Evolutionary conservation across 768 basidiomycete genomes (phyloP), one percentile per base, ranked within the genome.

Genomic region (Tulasnella sp.): DNA sequence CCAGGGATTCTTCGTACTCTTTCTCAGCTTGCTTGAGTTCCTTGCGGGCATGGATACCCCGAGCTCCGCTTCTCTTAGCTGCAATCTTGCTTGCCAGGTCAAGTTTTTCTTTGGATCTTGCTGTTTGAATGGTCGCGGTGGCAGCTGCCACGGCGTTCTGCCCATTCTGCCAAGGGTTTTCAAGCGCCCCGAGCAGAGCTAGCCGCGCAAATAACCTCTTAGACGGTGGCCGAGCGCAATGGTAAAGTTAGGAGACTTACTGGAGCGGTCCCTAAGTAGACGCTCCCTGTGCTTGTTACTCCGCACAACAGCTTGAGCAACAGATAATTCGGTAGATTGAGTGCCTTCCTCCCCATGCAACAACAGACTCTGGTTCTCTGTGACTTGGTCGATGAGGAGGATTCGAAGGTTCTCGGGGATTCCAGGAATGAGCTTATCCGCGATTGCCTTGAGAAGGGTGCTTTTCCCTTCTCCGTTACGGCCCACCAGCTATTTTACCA

Each of bases 401-500:
- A 89, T 87, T 2, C 84, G 83, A 26, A 88, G 76, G 69, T 83
- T 84, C 78, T 84, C 83, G 15, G 84, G 83, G n/a, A 89, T 78
- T 18, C 88, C 89, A 0, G 88, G 88, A 61, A 89, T 88, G 39
- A 86, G 82, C 39, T 85, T 83, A 26, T 88, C 85, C 2, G 83
- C 82, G 35, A 89, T 79, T 13, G 87, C 87, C 61, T 82, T 82
- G 6, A 88, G 88, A 10, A 91, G 81, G 0, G 90, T 90, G 9
- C 88, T 87, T 82, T 90, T 91, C 40, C 89, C 89, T 79, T 87
- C 85, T 0, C 89, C 90, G 81, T 90, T 90, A 78, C 85, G 81
- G 23, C 88, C 88, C 32, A 87, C 83, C 18, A 88, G 29, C 61
- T 67, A 67, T 15, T 67, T 51, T n/a, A 23, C 51, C 51, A n/a